Evolutionary conservation across 2,329 filamentous ascomycete species (phyloP), one percentile per base, ranked within the genome.

Genomic region (Xylariomycetidae sp.): DNA sequence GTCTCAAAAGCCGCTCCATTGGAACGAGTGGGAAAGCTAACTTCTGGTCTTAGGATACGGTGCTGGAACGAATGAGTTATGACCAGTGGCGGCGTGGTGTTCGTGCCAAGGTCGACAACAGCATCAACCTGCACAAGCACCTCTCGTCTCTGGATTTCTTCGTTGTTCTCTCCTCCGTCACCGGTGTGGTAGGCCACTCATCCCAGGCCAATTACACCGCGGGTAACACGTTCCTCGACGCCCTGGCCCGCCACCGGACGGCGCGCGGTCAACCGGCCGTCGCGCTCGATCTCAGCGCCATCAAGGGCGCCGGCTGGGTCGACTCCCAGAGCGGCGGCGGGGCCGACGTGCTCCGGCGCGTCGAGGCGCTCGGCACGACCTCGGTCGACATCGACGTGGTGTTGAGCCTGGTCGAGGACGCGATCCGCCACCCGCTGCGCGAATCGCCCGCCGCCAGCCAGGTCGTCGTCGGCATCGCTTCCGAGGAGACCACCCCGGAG

Each of bases 191-290:
- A 11, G 63, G 64, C 12, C 53, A 54, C 25, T 35, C 43, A 12
- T 49, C 50, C 2, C 62, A 66, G 36, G 44, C 53, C 16, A 64
- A 64, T 38, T 66, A 66, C 40, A 47, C 54, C 2, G 61, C 61
- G 4, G 62, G 50, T 10, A 57, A 57, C 26, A 53, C 57, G 2
- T 66, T 56, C 41, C 52, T 60, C n/a, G 41, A 46, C 19, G 38
- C 44, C 4, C 14, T 41, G 2, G 43, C 43, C 15, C 30, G 38
- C 11, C 33, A 33, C 14, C 40, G 42, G 3, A 25, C 17, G 3
- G 27, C 37, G 2, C 16, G n/a, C 2, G 35, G 37, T 10, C 35
- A 26, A 3, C 41, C 41, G 2, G 30, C 29, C 12, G 26, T 38
- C 4, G 15, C 14, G 3, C 15, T 43, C 13, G 34, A 40, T 15